A percentile compares a stretch with the other conserved stretches of the same genome.
phyloP scores from a whole-genome alignment of 805 yeast species.

The Yarrowia sp. region DNA sequence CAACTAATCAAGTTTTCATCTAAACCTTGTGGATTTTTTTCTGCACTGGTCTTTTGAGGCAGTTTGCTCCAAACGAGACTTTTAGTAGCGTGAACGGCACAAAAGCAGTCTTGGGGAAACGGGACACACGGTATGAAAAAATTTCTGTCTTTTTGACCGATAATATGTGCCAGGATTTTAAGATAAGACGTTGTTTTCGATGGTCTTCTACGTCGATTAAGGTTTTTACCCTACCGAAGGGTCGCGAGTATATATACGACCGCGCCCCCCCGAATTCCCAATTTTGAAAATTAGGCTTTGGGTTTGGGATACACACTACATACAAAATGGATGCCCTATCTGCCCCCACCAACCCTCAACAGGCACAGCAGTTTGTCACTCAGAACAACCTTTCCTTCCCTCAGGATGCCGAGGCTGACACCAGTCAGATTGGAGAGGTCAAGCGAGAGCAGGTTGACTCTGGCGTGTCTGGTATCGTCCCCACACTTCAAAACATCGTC shows the following conservation, averaged over 20 bases:
- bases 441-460: constrained; percentile 45
- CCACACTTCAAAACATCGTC: constrained; percentile 86
- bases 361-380: constrained; percentile 70
- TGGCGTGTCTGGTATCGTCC: constrained; percentile 90
- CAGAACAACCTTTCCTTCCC: constrained; percentile 20
- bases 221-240: constrained; percentile 25
- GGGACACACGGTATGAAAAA: neutral
- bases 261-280: constrained; percentile 11
- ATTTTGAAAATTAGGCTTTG: constrained; percentile 21
- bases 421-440: constrained; percentile 29
- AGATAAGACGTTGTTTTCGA: neutral
- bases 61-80: neutral
- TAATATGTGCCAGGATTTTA: neutral
- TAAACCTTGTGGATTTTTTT: neutral
- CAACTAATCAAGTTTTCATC: neutral
- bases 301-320: constrained; percentile 27
- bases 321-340: constrained; percentile 64
- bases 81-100: neutral
- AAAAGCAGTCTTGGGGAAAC: neutral
- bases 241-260: constrained; percentile 20
- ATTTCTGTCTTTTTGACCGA: too few relatives aligned
- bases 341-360: constrained; percentile 73
- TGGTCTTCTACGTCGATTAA: neutral
- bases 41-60: constrained; percentile 7
- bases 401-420: constrained; percentile 26